These are phyloP conservation scores for Entomortierella parvispora DNA, from an alignment of 192 early-diverging fungal genomes.

Conservation along the genomic window DNA sequence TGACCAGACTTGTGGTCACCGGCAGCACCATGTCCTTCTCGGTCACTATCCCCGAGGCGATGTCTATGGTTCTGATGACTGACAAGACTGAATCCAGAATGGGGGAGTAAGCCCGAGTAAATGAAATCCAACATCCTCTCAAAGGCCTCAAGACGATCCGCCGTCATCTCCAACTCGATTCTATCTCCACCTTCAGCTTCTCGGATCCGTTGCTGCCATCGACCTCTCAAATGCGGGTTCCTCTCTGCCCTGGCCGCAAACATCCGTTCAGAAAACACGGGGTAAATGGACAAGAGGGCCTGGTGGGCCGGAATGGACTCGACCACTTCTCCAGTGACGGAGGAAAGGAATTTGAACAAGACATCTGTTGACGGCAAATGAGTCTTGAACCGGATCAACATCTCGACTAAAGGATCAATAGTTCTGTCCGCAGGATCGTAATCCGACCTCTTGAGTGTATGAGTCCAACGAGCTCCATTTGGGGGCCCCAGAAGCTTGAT, in stretches of 20 bases:
- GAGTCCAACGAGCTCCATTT: slow-evolving; percentile 9
- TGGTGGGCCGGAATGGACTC: slow-evolving; percentile 28
- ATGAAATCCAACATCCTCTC: slow-evolving; percentile 34
- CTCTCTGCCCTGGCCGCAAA: slow-evolving; percentile 4
- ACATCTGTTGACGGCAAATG: slow-evolving; percentile 25
- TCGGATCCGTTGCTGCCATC: not conserved
- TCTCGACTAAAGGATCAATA: slow-evolving; percentile 40
- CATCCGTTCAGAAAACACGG: slow-evolving; percentile 27
- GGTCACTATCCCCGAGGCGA: no score
- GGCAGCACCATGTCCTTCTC: no score
- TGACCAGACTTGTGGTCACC: slow-evolving; percentile 7
- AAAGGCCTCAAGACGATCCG: slow-evolving; percentile 2
- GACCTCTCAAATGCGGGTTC: slow-evolving; percentile 20
- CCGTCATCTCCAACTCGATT: slow-evolving; percentile 1
- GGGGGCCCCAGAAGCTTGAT: slow-evolving; percentile 24
- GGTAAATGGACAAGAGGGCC: slow-evolving; percentile 36
- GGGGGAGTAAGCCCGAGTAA: slow-evolving; percentile 25
- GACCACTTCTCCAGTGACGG: slow-evolving; percentile 4
- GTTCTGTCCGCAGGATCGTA: slow-evolving; percentile 26
- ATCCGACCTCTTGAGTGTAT: slow-evolving; percentile 19
- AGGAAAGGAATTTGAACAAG: slow-evolving; percentile 15
- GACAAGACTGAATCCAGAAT: no score
- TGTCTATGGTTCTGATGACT: no score
- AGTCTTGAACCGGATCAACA: slow-evolving; percentile 34
- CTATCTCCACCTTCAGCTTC: no score